Evolutionary conservation across 2,329 filamentous ascomycete species (phyloP), one percentile per base, ranked within the genome.

Genomic region (Mariannaea sp.): DNA sequence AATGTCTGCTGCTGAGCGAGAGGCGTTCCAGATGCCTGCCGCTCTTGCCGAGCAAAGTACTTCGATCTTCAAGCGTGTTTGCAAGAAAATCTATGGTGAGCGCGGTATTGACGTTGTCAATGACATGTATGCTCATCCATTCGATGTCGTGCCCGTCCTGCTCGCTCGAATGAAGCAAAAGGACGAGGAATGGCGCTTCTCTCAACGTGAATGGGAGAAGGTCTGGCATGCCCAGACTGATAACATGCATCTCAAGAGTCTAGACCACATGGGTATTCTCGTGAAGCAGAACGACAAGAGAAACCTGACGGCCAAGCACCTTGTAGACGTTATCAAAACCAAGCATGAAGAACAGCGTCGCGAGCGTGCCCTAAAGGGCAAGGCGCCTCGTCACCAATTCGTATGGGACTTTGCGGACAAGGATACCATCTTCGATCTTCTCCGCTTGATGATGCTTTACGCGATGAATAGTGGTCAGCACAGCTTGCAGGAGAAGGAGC

Each of bases 221-320:
- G 92, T 99, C 7, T 99, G 94, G 94, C 91, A 94, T 59, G 87
- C 91, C 43, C 94, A 97, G 75, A 97, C 93, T 19, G 89, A 96
- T 68, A 87, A 89, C 66, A 93, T 96, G 77, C 96, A 97, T 73
- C 90, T 95, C 75, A 95, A 92, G 77, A 96, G 92, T 71, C 84
- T 99, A 46, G 94, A 99, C 68, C 94, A 99, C 68, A 96, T 97
- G 82, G 92, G 92, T 16, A 92, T 96, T 55, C 87, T 91, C 47
- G 89, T 91, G 66, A 96, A 94, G 75, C 84, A 87, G 58, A 86
- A 83, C 30, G 94, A 99, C 74, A 97, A 97, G 82, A 88, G 92
- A 62, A 88, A 90, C 61, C 89, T 97, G 55, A 89, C 93, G 43
- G 86, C 88, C 3, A 97, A 97, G 75, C 89, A 93, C 53, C 84